phyloP scores from a whole-genome alignment of 2,329 filamentous ascomycete genomes.

The Aspergillus alliaceus region DNA sequence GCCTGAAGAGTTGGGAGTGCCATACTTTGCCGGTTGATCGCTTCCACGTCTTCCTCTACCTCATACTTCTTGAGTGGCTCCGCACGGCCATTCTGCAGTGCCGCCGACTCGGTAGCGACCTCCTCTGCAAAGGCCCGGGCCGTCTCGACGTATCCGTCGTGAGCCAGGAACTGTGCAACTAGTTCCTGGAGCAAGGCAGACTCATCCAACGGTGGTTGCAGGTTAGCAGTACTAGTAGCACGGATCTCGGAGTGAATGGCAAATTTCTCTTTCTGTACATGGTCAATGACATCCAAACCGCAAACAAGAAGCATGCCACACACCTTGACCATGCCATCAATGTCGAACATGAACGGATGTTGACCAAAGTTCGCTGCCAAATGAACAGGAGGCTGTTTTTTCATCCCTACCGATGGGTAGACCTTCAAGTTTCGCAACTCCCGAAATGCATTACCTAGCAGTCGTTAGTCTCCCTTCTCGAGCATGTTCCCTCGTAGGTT shows the following conservation, averaged over 20 bases:
- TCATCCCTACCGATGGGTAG: slow-evolving; percentile 64
- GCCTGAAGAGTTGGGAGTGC: neutral
- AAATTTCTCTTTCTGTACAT: slow-evolving; percentile 58
- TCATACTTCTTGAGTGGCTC: slow-evolving; percentile 60
- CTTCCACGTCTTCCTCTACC: slow-evolving; percentile 79
- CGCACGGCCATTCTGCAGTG: slow-evolving; percentile 60
- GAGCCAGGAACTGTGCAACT: slow-evolving; percentile 83
- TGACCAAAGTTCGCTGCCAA: slow-evolving; percentile 64
- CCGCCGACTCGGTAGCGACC: slow-evolving; percentile 69
- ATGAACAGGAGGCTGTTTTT: slow-evolving; percentile 59
- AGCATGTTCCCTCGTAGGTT: neutral
- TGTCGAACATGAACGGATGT: slow-evolving; percentile 83
- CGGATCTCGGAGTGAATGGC: slow-evolving; percentile 63
- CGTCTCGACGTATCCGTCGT: slow-evolving; percentile 94
- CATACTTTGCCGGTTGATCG: slow-evolving; percentile 80
- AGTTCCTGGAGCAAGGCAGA: slow-evolving; percentile 78
- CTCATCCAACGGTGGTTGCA: slow-evolving; percentile 69
- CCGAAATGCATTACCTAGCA: slow-evolving; percentile 57
- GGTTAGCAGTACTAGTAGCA: slow-evolving; percentile 54
- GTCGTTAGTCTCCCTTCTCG: neutral
- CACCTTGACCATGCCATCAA: slow-evolving; percentile 81
- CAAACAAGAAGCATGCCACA: slow-evolving; percentile 25
- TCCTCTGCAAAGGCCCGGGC: slow-evolving; percentile 85
- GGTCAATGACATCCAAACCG: neutral
- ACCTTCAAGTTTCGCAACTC: slow-evolving; percentile 46